Base-by-base conservation (phyloP, 352 stramenopile genomes). In the Phytophthora pini region DNA sequence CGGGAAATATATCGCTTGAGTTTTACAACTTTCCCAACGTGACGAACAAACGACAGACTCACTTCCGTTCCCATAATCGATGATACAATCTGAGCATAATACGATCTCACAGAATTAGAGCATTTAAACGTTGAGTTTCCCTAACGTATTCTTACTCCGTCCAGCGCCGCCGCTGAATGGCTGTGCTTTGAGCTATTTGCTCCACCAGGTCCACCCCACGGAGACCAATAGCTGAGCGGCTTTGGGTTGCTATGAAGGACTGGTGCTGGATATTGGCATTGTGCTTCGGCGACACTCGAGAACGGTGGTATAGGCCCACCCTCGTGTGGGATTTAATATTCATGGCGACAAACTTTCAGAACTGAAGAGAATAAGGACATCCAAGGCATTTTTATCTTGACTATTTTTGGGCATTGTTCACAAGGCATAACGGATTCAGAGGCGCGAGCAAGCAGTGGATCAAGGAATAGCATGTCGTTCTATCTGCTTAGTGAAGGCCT, bases 401-500 rank as follows among this genome's bases (percentile, higher is more conserved):
- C 31, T 36, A 36, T 36, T 36, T 36, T 13, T 9, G 11, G 8
- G 31, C 9, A 4, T 36, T 36, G 2, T 36, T 36, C 31, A 12
- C 31, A 34, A 34, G 29, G 9, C 55, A 71, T 43, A 71, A 58
- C 49, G 20, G 32, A 58, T 52, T 61, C 22, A 40, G 12, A n/a
- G 29, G 50, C 48, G 56, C 58, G 59, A 50, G 17, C 44, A 10
- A 56, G 45, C n/a, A 34, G 7, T 6, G 27, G 17, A 38, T 43
- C 7, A 22, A 32, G 3, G 36, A 6, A 15, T 32, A 67, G 7
- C 49, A 91, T 92, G 83, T 79, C 73, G 53, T 87, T 92, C 63
- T 92, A 90, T 61, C 70, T 92, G 20, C 59, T 92, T 26, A 92
- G 80, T 59, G 77, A 90, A 73, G 73, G 80, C 9, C 75, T 92